Evolutionary conservation across 2,329 filamentous ascomycete genomes (phyloP).

Genomic region (Fusarium oligoseptatum): DNA sequence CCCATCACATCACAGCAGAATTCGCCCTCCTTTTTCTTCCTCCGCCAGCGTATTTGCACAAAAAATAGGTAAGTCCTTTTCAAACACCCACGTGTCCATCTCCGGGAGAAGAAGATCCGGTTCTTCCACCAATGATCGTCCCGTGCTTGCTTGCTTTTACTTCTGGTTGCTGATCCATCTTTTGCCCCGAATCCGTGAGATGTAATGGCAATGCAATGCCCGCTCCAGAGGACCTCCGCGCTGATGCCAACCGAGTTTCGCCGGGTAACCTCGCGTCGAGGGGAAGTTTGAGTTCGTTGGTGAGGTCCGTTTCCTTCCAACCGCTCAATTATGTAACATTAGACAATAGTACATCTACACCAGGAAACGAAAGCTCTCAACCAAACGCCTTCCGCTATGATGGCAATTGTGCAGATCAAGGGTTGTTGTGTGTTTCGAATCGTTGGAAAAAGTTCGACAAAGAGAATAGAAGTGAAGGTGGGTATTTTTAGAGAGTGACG

Average conservation of each 20-base stretch:
- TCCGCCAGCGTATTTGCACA: conserved; percentile 30
- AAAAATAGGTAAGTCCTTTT: conserved; percentile 25
- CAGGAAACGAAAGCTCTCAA: conserved; percentile 62
- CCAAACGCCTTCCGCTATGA: conserved; percentile 71
- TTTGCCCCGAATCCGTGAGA: conserved; percentile 51
- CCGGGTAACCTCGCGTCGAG: conserved; percentile 40
- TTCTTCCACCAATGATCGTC: conserved; percentile 37
- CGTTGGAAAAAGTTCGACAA: conserved; percentile 48
- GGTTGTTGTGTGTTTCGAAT: conserved; percentile 47
- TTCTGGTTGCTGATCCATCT: conserved; percentile 46
- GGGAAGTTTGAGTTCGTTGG: conserved; percentile 39
- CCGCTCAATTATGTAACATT: conserved; percentile 63
- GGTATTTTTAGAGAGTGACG: conserved; percentile 76
- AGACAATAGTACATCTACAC: conserved; percentile 65
- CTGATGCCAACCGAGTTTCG: conserved; percentile 31
- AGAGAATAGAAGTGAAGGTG: conserved; percentile 48
- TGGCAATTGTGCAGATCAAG: conserved; percentile 55
- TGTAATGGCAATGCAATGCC: conserved; percentile 49
- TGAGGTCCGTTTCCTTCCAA: conserved; percentile 41
- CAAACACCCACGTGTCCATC: conserved; percentile 25
- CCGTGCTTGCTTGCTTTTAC: conserved; percentile 35
- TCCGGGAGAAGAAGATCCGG: conserved; percentile 40
- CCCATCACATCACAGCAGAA: neutral
- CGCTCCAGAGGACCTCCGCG: conserved; percentile 42
- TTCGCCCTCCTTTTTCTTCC: conserved; percentile 18